phyloP scores from a whole-genome alignment of 2,329 filamentous ascomycete species.

The Calonectria leucothoes region DNA sequence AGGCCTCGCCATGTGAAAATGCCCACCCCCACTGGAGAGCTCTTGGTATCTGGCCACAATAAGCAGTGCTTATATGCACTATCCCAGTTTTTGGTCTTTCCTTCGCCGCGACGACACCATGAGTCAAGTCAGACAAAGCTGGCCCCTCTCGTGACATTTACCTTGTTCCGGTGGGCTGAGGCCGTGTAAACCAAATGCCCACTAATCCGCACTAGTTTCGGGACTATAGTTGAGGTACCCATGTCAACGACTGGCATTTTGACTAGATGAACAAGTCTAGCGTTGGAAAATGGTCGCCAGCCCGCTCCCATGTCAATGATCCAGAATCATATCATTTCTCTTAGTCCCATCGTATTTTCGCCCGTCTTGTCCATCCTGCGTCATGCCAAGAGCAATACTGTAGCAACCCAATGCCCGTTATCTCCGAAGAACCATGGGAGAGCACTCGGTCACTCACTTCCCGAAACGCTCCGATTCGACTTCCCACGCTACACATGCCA shows the following conservation, averaged over 20 bases:
- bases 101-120: background rate
- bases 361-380: background rate
- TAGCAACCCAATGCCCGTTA: background rate
- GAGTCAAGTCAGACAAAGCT: background rate
- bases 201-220: slow-evolving; percentile 4
- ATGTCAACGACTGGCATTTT: background rate
- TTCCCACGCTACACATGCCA: slow-evolving; percentile 16
- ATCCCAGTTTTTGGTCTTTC: background rate
- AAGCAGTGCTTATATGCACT: background rate
- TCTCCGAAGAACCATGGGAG: slow-evolving; percentile 29
- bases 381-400: background rate
- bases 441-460: no score
- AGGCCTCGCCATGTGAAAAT: slow-evolving; percentile 6
- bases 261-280: background rate
- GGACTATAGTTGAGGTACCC: background rate
- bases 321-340: background rate
- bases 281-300: background rate
- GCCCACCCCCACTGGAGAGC: background rate
- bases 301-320: background rate
- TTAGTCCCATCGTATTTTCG: background rate
- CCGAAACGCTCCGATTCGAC: slow-evolving; percentile 17
- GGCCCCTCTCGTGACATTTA: background rate
- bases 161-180: background rate
- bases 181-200: slow-evolving; percentile 5
- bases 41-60: background rate